A percentile compares a stretch with the other conserved stretches of the same genome.
These are phyloP conservation scores for Pythium volutum DNA, from an alignment of 352 stramenopile species.

Conservation along the genomic window DNA sequence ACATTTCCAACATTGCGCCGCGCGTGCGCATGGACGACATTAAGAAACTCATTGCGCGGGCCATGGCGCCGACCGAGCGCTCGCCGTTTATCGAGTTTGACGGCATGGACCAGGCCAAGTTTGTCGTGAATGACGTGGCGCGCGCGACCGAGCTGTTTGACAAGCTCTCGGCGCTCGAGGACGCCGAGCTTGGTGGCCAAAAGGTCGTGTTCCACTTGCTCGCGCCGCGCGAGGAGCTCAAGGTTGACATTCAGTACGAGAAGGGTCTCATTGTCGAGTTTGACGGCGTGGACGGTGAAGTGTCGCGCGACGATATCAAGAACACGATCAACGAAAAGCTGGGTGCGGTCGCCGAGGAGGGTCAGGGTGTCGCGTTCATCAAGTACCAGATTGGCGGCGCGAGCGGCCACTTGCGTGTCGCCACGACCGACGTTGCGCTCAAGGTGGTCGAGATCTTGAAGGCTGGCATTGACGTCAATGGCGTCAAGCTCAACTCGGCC, in stretches of 20 bases:
- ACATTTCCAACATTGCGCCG: constrained; percentile 79
- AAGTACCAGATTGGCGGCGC: constrained; percentile 82
- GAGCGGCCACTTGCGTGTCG: constrained; percentile 64
- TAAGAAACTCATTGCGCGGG: constrained; percentile 71
- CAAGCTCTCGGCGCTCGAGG: constrained; percentile 59
- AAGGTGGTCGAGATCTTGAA: constrained; percentile 68
- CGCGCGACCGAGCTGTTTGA: constrained; percentile 61
- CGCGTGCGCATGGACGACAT: constrained; percentile 77
- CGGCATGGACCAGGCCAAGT: constrained; percentile 70
- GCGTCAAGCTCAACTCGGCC: constrained; percentile 53
- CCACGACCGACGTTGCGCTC: constrained; percentile 50
- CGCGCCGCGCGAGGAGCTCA: constrained; percentile 58
- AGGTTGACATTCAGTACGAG: constrained; percentile 80
- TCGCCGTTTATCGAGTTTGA: constrained; percentile 83
- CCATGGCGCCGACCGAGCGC: constrained; percentile 41
- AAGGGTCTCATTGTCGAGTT: constrained; percentile 86
- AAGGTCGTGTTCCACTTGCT: constrained; percentile 79
- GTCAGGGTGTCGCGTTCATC: constrained; percentile 75
- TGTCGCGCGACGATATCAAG: constrained; percentile 88
- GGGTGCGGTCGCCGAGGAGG: constrained; percentile 56
- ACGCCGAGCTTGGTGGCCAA: constrained; percentile 63
- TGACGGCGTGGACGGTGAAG: constrained; percentile 65
- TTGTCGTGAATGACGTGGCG: constrained; percentile 48
- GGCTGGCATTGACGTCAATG: constrained; percentile 66
- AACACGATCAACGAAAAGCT: constrained; percentile 82